Base-by-base conservation (phyloP, 129 eudicot species). In the Flaveria linearis region DNA sequence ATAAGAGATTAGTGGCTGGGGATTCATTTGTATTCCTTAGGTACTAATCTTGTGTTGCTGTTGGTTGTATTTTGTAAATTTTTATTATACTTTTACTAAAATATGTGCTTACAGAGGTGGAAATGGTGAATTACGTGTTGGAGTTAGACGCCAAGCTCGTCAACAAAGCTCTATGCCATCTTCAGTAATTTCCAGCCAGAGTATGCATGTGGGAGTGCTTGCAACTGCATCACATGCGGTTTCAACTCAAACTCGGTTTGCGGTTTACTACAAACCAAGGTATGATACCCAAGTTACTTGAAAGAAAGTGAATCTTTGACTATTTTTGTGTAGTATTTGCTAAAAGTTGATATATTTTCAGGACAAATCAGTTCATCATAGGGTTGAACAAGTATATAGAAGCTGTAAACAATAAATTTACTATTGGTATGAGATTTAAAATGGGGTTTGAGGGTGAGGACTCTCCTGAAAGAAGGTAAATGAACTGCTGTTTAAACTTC, bases 151-250 rank as follows among this genome's bases (percentile, higher is more conserved):
- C 16, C 85, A 76, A 75, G 85, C 90, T 53, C 86, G 86, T 55
- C 97, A 94, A 74, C 98, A 85, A 68, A 87, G 74, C 73, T 82
- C 88, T 33, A 86, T 91, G 88, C 98, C 98, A 2, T 86, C 98
- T 7, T 94, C 98, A 9, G 97, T 94, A 20, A 94, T 94, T 74
- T 94, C 98, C 11, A 94, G 97, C 70, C 98, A 94, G 65, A 94
- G 98, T 68, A 93, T 93, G 98, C 98, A 93, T 76, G 83, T 93
- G 33, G 98, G 98, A 62, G 97, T 93, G 64, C 96, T 94, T 57
- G 98, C 98, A 18, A 94, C 98, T 12, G 98, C 98, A 64, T 94
- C 97, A 60, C 98, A 94, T 82, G 98, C 98, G 10, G 82, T 94
- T 7, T 46, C 85, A 16, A 87, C 97, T 33, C 81, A 82, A 46